Conservation (phyloP, 2,329 filamentous ascomycete species). For the Grosmannia clavigera region DNA sequence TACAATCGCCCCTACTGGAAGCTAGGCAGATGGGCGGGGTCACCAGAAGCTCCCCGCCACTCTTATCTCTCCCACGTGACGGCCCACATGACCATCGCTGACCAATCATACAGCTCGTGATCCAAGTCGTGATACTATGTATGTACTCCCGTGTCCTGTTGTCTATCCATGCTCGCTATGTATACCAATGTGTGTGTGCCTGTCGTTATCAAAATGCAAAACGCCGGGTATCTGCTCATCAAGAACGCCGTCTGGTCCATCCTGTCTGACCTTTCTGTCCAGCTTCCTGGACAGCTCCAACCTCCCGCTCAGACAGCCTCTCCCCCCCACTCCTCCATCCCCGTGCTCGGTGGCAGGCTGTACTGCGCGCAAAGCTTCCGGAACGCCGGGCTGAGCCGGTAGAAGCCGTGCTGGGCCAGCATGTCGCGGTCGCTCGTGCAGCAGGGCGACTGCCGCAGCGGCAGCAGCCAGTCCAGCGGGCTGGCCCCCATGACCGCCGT, state of each 20-base stretch:
- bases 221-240: background rate
- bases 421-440: conserved; percentile 44
- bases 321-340: conserved; percentile 4
- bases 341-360: conserved; percentile 16
- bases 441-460: conserved; percentile 63
- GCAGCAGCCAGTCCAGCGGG: conserved; percentile 67
- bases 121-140: background rate
- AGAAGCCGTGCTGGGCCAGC: conserved; percentile 45
- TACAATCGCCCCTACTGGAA: background rate
- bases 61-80: background rate
- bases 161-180: background rate
- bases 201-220: background rate
- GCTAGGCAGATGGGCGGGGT: conserved; percentile 3
- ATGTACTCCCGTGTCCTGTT: background rate
- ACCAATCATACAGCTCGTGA: too few relatives aligned
- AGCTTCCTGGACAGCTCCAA: background rate
- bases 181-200: background rate
- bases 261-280: too few relatives aligned
- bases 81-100: too few relatives aligned
- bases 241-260: background rate
- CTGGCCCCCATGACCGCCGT: conserved; percentile 65
- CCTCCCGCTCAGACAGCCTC: background rate
- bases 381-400: conserved; percentile 52
- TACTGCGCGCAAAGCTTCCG: conserved; percentile 37
- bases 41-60: background rate